Evolutionary conservation across 306 rosid genomes (phyloP), one percentile per base, ranked within the genome.

Genomic region (Lathyrus tuberosus): DNA sequence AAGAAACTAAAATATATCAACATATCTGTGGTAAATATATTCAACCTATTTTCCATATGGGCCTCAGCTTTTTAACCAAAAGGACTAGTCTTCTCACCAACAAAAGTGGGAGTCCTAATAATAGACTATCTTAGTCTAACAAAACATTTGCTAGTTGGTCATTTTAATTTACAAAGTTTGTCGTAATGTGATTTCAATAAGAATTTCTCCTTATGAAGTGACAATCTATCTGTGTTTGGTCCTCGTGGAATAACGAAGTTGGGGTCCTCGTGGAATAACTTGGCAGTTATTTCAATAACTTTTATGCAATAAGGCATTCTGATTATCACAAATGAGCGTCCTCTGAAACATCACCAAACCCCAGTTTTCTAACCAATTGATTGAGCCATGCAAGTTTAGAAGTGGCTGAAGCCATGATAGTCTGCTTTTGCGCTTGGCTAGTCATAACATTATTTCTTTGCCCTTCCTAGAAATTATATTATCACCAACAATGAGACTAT

Each of bases 101-200:
- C 26, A 37, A 62, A 47, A 47, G 51, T 48, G 49, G 76, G 10
- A 42, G 13, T 43, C 48, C 17, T 26, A 6, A 17, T 24, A 5
- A 28, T 20, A 38, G 8, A 17, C 49, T 30, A 54, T 65, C 67
- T 74, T 65, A 47, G 43, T 60, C 14, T 31, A n/a, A n/a, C n/a
- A 44, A 16, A 49, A 49, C 11, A 33, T 33, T 6, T 33, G 38
- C 38, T 33, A 33, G 38, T 33, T 6, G 38, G 9, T 33, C 8
- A 33, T 33, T 33, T 33, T 33, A 5, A 6, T 33, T 33, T 33
- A 33, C 2, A 33, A 33, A 33, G 38, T 33, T 1, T 33, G 38
- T 6, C 9, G 38, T 33, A 6, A 6, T 6, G 38, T 33, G 9
- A 30, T 33, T 5, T 6, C 38, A 5, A 33, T 33, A 33, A 33